phyloP scores from a whole-genome alignment of 805 yeast species.

The Wickerhamiella lipophila region DNA sequence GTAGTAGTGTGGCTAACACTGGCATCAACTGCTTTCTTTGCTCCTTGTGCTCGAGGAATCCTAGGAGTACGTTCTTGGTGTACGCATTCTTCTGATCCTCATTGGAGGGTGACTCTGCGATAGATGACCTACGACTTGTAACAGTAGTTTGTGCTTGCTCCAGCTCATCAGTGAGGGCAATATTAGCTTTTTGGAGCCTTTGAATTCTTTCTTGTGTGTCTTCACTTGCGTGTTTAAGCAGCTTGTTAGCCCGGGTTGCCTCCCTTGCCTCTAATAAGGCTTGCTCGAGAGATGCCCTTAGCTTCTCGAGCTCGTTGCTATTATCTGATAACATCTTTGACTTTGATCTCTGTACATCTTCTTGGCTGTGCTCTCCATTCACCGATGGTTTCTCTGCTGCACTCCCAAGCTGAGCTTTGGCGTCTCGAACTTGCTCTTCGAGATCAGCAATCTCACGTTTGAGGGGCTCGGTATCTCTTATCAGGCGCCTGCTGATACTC shows the following conservation, averaged over 20 bases:
- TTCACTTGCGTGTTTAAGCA: constrained; percentile 27
- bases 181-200: constrained; percentile 27
- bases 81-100: constrained; percentile 50
- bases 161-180: constrained; percentile 27
- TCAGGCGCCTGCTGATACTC: constrained; percentile 39
- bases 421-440: constrained; percentile 15
- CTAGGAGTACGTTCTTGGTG: constrained; percentile 77
- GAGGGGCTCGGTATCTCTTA: constrained; percentile 54
- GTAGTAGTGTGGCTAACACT: constrained; percentile 64
- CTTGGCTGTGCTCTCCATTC: background rate
- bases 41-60: constrained; percentile 85
- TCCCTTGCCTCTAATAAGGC: constrained; percentile 23
- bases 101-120: constrained; percentile 14
- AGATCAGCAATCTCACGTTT: constrained; percentile 30
- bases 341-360: background rate
- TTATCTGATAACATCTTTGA: background rate
- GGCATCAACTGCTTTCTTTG: constrained; percentile 78
- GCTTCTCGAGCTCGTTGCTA: background rate
- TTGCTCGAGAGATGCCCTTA: constrained; percentile 14
- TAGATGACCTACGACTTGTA: background rate
- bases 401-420: background rate
- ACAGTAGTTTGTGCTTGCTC: constrained; percentile 15
- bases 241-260: constrained; percentile 18
- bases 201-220: constrained; percentile 29
- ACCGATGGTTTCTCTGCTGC: background rate